Conservation (phyloP, 1,284 basidiomycete species). For the Sporisorium graminicola region DNA sequence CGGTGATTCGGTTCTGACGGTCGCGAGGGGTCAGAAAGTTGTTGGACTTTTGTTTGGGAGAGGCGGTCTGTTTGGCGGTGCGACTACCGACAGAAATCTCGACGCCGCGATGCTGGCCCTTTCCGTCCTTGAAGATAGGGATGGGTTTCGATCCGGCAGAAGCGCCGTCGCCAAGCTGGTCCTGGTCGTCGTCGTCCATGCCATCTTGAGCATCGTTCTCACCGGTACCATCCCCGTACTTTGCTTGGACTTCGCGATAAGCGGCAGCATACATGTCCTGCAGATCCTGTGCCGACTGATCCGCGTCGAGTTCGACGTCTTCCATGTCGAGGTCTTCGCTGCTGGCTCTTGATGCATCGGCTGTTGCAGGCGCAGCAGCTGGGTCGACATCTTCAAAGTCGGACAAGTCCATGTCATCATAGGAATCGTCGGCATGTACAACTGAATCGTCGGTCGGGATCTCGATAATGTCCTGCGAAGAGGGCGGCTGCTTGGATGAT, state of each 20-base stretch:
- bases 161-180: constrained; percentile 12
- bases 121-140: constrained; percentile 61
- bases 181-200: constrained; percentile 21
- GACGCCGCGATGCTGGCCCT: constrained; percentile 51
- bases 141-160: constrained; percentile 6
- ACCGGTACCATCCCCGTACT: constrained; percentile 20
- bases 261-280: constrained; percentile 55
- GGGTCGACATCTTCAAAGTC: constrained; percentile 59
- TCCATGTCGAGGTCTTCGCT: constrained; percentile 54
- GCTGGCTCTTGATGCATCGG: constrained; percentile 10
- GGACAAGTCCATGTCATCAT: constrained; percentile 43
- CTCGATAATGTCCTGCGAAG: constrained; percentile 27
- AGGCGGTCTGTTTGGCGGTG: constrained; percentile 26
- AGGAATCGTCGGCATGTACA: constrained; percentile 8
- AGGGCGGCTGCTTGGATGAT: constrained; percentile 3
- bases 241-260: constrained; percentile 46
- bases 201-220: constrained; percentile 25
- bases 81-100: constrained; percentile 45
- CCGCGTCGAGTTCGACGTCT: constrained; percentile 54
- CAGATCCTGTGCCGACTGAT: constrained; percentile 28
- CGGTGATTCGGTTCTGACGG: constrained; percentile 58
- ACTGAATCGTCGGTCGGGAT: constrained; percentile 35
- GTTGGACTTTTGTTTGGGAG: constrained; percentile 43
- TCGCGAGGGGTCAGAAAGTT: constrained; percentile 64
- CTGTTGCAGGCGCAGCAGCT: constrained; percentile 1